Base-by-base conservation (phyloP, 352 stramenopile genomes). In the Pythium scleroteichum region DNA sequence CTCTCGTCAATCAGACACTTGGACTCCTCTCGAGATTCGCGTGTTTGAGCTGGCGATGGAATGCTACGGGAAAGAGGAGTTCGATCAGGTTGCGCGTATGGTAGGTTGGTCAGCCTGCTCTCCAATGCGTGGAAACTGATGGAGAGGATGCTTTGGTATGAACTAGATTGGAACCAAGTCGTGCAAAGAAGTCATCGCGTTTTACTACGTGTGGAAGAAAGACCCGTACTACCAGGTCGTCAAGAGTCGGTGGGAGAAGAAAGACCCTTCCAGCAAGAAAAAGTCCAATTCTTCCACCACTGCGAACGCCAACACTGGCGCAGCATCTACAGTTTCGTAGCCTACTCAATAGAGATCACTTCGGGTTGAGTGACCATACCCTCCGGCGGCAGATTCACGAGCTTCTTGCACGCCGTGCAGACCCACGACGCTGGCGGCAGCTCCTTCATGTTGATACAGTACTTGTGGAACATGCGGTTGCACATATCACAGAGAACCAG, bases 141-240 rank as follows among this genome's bases (percentile, higher is more conserved):
- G 10, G 29, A 44, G 38, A 44, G 7, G n/a, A n/a, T n/a, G 38
- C 5, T 6, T 13, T 44, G 47, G 24, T 54, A 4, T 46, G 10
- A 59, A 22, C 13, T 49, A 95, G 85, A 77, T 94, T 46, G 65
- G 59, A 8, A 82, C 63, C 40, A 95, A 95, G 53, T 76, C 79
- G 14, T 90, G 76, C 49, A 57, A 66, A 54, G 78, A 95, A 26
- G 81, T 91, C 20, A 77, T 95, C 48, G 79, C 84, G 33, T 85
- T 95, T 53, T 95, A 94, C 65, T 95, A 95, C 64, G 51, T 94
- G 40, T 95, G 86, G 86, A 95, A 95, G 68, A 91, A 89, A 35
- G 82, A 92, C 66, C 75, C 76, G n/a, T 82, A 93, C 46, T 92
- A 91, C 59, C 74, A 90, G 75, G 72, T 86, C 20, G 75, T 92